Evolutionary conservation across 257 asterid species (phyloP).

Genomic region (Avicennia marina): DNA sequence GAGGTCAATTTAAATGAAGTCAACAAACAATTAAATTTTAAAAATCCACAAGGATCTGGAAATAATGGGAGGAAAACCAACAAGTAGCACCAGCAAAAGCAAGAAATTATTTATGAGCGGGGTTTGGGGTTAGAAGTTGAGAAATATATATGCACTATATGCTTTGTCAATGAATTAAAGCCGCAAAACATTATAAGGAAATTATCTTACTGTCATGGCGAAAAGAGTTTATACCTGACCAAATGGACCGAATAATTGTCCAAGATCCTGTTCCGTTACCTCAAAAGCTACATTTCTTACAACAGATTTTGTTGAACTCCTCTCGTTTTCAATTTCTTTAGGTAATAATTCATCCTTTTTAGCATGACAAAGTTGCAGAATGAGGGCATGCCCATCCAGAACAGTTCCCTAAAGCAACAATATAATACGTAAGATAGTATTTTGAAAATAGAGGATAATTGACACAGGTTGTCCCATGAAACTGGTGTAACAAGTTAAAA

Average conservation of each 20-base stretch:
- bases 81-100: no score
- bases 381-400: conserved; percentile 95
- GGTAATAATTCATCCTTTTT: conserved; percentile 47
- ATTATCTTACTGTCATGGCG: background rate
- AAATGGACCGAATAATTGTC: conserved; percentile 72
- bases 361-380: conserved; percentile 74
- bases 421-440: background rate
- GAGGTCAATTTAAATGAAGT: no score
- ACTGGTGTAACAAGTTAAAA: conserved; percentile 11
- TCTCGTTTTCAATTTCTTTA: conserved; percentile 45
- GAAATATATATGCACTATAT: background rate
- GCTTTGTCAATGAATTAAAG: no score
- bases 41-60: no score
- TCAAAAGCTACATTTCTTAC: conserved; percentile 92
- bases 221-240: conserved; percentile 66
- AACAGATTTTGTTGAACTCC: conserved; percentile 83
- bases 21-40: no score
- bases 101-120: no score
- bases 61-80: no score
- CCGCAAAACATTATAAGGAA: background rate
- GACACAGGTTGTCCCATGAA: background rate
- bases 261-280: conserved; percentile 91
- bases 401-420: conserved; percentile 59
- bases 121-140: background rate
- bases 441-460: background rate